Evolutionary conservation across 495 filamentous ascomycete genomes (phyloP).

Genomic region (Talaromyces adpressus): DNA sequence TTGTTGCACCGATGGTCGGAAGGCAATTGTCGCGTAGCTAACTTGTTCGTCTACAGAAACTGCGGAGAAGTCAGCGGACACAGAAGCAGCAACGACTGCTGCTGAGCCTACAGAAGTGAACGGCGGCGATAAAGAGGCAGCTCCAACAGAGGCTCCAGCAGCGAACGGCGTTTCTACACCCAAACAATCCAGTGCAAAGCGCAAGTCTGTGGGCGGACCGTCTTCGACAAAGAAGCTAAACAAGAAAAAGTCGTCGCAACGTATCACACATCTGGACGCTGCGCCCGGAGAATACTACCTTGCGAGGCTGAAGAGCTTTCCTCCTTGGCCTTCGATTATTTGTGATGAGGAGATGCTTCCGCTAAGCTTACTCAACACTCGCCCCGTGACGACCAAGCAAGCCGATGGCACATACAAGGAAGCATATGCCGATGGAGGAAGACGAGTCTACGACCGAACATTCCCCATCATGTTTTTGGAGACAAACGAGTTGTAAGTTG

Average conservation of each 20-base stretch:
- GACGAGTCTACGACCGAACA: conserved; percentile 72
- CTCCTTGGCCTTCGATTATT: conserved; percentile 84
- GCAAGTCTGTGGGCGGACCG: conserved; percentile 63
- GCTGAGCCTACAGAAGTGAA: conserved; percentile 22
- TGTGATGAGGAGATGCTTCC: conserved; percentile 91
- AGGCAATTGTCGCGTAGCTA: conserved; percentile 13
- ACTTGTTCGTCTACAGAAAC: not conserved
- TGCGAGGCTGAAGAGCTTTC: conserved; percentile 81
- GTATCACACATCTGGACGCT: conserved; percentile 65
- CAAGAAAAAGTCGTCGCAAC: conserved; percentile 71
- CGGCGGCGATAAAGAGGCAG: conserved; percentile 16
- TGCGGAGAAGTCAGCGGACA: conserved; percentile 2
- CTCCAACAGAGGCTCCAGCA: conserved; percentile 5
- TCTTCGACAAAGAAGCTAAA: conserved; percentile 70
- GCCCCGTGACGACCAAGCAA: conserved; percentile 75
- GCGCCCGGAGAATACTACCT: conserved; percentile 82
- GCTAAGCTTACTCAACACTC: conserved; percentile 54
- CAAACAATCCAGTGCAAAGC: conserved; percentile 35
- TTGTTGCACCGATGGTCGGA: not conserved
- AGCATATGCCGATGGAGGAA: conserved; percentile 75
- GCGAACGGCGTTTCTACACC: conserved; percentile 41
- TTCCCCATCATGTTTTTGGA: conserved; percentile 91
- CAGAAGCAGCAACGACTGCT: conserved; percentile 14
- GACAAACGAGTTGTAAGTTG: conserved; percentile 90
- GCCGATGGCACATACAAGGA: conserved; percentile 76